Evolutionary conservation across 495 filamentous ascomycete species (phyloP).

Genomic region (Rostrohypoxylon terebratum): DNA sequence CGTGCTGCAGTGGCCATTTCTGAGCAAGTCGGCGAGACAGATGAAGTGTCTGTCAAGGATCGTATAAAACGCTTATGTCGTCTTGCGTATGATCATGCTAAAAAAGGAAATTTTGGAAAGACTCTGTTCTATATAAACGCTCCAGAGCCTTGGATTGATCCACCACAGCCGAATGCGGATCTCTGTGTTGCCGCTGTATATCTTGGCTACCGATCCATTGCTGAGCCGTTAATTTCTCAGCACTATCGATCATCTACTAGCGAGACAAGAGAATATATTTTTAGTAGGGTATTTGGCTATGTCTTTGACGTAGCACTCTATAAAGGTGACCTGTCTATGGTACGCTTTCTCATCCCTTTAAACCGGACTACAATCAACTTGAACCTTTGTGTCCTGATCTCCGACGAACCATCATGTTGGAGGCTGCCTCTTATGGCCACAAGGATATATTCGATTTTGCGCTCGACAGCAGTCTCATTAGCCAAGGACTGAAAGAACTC

Average conservation of each 20-base stretch:
- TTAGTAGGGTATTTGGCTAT: background rate
- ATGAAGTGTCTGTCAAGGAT: background rate
- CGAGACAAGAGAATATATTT: background rate
- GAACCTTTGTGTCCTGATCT: background rate
- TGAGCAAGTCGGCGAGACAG: slow-evolving; percentile 13
- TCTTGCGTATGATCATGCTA: too few species aligned
- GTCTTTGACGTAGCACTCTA: background rate
- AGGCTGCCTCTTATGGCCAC: background rate
- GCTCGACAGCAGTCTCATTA: slow-evolving; percentile 6
- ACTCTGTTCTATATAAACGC: too few species aligned
- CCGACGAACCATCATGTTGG: background rate
- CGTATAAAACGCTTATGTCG: slow-evolving; percentile 15
- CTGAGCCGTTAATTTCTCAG: slow-evolving; percentile 3
- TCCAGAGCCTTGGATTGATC: too few species aligned
- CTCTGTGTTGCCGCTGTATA: slow-evolving; percentile 21
- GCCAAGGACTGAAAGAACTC: background rate
- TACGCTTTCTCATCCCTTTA: slow-evolving; percentile 37
- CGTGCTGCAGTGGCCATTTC: slow-evolving; percentile 17
- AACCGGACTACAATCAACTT: background rate
- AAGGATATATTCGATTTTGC: slow-evolving; percentile 22
- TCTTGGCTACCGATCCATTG: slow-evolving; percentile 4
- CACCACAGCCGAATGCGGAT: too few species aligned
- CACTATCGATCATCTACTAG: background rate
- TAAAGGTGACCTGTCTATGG: slow-evolving; percentile 21
- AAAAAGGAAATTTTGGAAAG: too few species aligned